phyloP scores from a whole-genome alignment of 1,284 basidiomycete species.

The Inonotus hispidus region DNA sequence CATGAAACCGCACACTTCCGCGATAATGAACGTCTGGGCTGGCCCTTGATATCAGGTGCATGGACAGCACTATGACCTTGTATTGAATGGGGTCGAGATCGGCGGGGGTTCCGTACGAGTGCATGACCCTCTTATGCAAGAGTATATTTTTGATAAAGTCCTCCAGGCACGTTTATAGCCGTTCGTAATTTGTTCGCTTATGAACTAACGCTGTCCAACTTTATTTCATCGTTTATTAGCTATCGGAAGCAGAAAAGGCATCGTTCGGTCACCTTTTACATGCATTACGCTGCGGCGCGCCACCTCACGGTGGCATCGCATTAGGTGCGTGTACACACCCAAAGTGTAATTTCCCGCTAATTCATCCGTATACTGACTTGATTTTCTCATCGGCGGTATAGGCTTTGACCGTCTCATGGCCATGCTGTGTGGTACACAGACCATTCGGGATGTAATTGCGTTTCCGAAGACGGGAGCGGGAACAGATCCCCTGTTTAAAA shows the following conservation, averaged over 20 bases:
- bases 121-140: slow-evolving; percentile 84
- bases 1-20: background rate
- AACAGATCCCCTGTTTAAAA: slow-evolving; percentile 85
- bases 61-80: slow-evolving; percentile 96
- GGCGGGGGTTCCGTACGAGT: slow-evolving; percentile 92
- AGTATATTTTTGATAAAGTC: slow-evolving; percentile 73
- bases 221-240: slow-evolving; percentile 36
- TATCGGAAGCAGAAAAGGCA: slow-evolving; percentile 63
- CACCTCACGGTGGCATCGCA: slow-evolving; percentile 94
- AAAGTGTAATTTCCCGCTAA: slow-evolving; percentile 8
- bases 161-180: slow-evolving; percentile 54
- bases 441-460: slow-evolving; percentile 93
- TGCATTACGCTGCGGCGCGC: slow-evolving; percentile 84
- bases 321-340: slow-evolving; percentile 49
- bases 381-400: slow-evolving; percentile 28
- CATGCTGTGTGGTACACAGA: slow-evolving; percentile 78
- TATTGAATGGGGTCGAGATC: slow-evolving; percentile 92
- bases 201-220: slow-evolving; percentile 12
- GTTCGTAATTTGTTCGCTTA: background rate
- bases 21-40: background rate
- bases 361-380: slow-evolving; percentile 17
- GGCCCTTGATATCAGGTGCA: slow-evolving; percentile 52
- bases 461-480: slow-evolving; percentile 89
- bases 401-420: slow-evolving; percentile 92
- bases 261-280: slow-evolving; percentile 83